Percentiles rank a stretch among this genome's conserved stretches.
These are phyloP conservation scores for Mycena galericulata DNA, from an alignment of 768 basidiomycete genomes.

Conservation along the genomic window DNA sequence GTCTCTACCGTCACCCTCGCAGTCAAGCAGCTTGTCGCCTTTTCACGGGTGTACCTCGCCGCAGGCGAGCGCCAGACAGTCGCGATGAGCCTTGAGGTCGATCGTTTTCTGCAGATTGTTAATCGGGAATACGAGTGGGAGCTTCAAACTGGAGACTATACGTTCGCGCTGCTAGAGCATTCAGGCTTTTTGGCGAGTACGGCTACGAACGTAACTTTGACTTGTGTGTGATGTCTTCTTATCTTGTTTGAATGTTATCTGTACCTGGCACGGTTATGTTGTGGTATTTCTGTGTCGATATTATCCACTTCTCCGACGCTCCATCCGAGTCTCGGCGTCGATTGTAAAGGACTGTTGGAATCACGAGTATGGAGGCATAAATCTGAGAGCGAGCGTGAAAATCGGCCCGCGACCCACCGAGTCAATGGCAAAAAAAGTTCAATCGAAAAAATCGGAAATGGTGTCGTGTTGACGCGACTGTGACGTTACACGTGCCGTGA, in stretches of 20 bases:
- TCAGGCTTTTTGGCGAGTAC: constrained; percentile 35
- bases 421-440: no score
- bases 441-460: no score
- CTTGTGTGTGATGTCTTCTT: constrained; percentile 30
- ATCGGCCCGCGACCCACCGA: no score
- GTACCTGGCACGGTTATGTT: no score
- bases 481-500: neutral
- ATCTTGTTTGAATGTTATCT: neutral
- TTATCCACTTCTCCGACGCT: no score
- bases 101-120: constrained; percentile 37
- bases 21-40: constrained; percentile 39
- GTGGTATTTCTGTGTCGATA: no score
- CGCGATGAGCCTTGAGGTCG: constrained; percentile 39
- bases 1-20: constrained; percentile 36
- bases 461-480: no score
- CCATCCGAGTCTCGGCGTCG: no score
- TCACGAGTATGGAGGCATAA: no score
- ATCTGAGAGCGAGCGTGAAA: no score
- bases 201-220: constrained; percentile 38
- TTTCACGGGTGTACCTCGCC: constrained; percentile 36
- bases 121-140: constrained; percentile 40
- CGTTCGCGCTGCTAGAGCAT: constrained; percentile 39
- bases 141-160: constrained; percentile 39
- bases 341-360: no score
- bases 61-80: constrained; percentile 30